Evolutionary conservation across 768 basidiomycete genomes (phyloP).

Genomic region (Calvatia gigantea): DNA sequence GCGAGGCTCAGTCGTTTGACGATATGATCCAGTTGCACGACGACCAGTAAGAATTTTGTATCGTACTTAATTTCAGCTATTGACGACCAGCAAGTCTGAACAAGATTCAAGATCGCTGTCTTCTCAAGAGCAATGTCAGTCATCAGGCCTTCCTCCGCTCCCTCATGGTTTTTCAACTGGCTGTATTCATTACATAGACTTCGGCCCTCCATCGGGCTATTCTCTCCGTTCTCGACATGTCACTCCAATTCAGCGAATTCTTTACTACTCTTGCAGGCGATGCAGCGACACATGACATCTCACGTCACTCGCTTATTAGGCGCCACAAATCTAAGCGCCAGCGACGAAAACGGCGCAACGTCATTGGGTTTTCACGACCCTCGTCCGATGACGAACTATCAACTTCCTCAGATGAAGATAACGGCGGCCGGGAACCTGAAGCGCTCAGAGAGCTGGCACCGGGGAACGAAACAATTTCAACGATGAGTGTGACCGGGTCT

Average conservation of each 20-base stretch:
- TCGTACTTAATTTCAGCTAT: not conserved
- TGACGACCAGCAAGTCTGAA: slow-evolving; percentile 42
- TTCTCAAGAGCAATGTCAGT: slow-evolving; percentile 58
- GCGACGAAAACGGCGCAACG: slow-evolving; percentile 48
- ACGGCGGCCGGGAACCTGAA: slow-evolving; percentile 25
- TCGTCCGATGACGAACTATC: slow-evolving; percentile 25
- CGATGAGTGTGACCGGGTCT: slow-evolving; percentile 29
- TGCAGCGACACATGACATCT: slow-evolving; percentile 55
- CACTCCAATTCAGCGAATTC: slow-evolving; percentile 62
- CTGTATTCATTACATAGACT: no score
- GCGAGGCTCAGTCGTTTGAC: slow-evolving; percentile 60
- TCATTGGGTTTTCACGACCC: slow-evolving; percentile 58
- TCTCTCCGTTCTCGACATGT: slow-evolving; percentile 69
- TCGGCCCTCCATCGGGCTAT: slow-evolving; percentile 62
- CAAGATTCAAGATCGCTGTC: slow-evolving; percentile 56
- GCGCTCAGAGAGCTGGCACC: not conserved
- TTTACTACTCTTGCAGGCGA: slow-evolving; percentile 62
- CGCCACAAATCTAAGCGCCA: slow-evolving; percentile 64
- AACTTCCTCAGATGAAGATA: slow-evolving; percentile 44
- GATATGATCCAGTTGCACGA: slow-evolving; percentile 71
- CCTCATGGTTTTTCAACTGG: no score
- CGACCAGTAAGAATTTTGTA: slow-evolving; percentile 45
- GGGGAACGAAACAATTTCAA: slow-evolving; percentile 36
- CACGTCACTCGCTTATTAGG: slow-evolving; percentile 46
- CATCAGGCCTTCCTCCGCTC: not conserved